phyloP scores from a whole-genome alignment of 2,329 filamentous ascomycete genomes.

The Ophiostoma australiae region DNA sequence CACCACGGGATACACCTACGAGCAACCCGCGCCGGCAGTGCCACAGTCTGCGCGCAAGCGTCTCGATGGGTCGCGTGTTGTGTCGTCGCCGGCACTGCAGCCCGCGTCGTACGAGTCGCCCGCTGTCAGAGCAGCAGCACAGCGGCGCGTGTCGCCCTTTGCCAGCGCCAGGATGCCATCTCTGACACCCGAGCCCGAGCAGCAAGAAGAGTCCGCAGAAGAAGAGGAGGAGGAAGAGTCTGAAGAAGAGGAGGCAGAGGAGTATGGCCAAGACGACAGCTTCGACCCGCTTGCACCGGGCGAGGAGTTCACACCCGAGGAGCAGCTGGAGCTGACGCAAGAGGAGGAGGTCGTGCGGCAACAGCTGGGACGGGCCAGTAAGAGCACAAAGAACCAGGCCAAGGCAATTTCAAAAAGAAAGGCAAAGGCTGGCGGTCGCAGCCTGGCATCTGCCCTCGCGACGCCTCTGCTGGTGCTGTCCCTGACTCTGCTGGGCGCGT shows the following conservation, averaged over 20 bases:
- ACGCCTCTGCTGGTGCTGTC: constrained; percentile 68
- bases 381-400: constrained; percentile 43
- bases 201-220: constrained; percentile 14
- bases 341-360: constrained; percentile 51
- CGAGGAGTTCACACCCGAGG: constrained; percentile 93
- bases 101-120: constrained; percentile 19
- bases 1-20: constrained; percentile 18
- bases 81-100: constrained; percentile 20
- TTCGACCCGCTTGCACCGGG: constrained; percentile 55
- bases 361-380: constrained; percentile 27
- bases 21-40: constrained; percentile 8
- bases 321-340: constrained; percentile 71
- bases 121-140: not conserved
- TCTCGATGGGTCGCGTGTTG: constrained; percentile 8
- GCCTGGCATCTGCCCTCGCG: constrained; percentile 44
- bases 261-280: constrained; percentile 22
- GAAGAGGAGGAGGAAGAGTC: not conserved
- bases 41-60: constrained; percentile 16
- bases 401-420: constrained; percentile 34
- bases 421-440: constrained; percentile 23
- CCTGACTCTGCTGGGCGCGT: constrained; percentile 63
- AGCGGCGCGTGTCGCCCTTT: constrained; percentile 20
- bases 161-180: constrained; percentile 4
- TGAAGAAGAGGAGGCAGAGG: not conserved
- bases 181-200: constrained; percentile 13